These are phyloP conservation scores for Nelumbo lutea DNA, from an alignment of 164 flowering plant genomes.

Conservation along the genomic window DNA sequence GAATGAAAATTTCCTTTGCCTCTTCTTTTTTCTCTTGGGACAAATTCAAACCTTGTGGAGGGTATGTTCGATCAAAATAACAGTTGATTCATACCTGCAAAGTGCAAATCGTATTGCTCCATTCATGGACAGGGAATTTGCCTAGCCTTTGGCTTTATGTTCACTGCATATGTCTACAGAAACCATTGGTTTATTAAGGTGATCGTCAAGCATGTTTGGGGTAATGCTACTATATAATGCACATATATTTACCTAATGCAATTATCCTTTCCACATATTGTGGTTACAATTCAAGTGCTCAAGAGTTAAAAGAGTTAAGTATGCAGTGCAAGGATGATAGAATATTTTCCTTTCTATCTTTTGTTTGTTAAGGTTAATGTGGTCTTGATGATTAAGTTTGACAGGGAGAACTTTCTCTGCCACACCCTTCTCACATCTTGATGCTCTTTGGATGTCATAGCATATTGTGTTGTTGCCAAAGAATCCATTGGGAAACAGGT, in stretches of 20 bases:
- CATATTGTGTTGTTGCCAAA: constrained; percentile 92
- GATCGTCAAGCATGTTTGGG: background rate
- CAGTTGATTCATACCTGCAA: too few species aligned
- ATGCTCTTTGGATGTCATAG: constrained; percentile 36
- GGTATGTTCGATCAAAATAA: too few species aligned
- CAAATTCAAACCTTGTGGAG: too few species aligned
- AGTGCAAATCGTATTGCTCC: too few species aligned
- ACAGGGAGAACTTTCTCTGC: background rate
- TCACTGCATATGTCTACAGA: too few species aligned
- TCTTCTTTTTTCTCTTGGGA: too few species aligned
- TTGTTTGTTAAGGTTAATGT: background rate
- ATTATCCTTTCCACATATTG: background rate
- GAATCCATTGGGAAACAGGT: constrained; percentile 76
- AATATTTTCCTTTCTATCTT: too few species aligned
- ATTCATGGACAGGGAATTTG: too few species aligned
- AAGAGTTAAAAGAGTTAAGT: background rate
- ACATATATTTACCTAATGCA: background rate
- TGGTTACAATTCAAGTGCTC: background rate
- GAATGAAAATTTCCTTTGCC: too few species aligned
- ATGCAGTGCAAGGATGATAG: background rate
- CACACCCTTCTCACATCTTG: background rate
- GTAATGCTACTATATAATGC: background rate
- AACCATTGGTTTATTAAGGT: background rate
- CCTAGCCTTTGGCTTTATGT: too few species aligned
- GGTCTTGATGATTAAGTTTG: background rate